phyloP scores from a whole-genome alignment of 2,329 filamentous ascomycete genomes.

The Penicillium sp. region DNA sequence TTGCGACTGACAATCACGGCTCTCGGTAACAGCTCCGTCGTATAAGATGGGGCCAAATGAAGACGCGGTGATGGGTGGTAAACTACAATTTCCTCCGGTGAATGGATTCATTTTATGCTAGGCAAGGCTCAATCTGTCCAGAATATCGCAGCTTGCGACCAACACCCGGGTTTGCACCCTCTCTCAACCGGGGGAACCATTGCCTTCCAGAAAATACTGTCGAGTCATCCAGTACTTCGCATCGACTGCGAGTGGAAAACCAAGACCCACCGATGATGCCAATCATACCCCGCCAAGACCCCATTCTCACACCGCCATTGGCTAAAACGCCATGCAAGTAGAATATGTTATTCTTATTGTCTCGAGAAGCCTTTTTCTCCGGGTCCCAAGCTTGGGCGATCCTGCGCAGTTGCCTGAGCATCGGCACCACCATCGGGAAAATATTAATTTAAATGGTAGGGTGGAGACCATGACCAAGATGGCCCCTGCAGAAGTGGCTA shows the following conservation, averaged over 20 bases:
- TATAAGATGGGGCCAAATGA: background rate
- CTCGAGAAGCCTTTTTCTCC: too few species aligned
- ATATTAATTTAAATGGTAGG: too few species aligned
- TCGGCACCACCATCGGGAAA: too few species aligned
- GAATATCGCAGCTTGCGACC: background rate
- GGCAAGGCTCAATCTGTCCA: background rate
- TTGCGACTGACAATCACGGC: background rate
- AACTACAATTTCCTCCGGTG: background rate
- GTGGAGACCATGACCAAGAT: background rate
- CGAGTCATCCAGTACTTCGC: background rate
- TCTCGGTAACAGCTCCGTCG: background rate
- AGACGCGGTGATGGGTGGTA: background rate
- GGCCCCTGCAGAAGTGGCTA: background rate
- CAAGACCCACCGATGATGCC: background rate
- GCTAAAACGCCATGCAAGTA: too few species aligned
- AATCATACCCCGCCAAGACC: background rate
- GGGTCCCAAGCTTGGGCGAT: too few species aligned
- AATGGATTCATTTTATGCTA: background rate
- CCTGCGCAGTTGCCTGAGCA: too few species aligned
- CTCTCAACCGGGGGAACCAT: background rate
- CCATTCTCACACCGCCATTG: too few species aligned
- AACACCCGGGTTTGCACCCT: background rate
- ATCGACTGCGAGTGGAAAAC: background rate
- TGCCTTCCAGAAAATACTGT: background rate
- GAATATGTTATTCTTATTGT: too few species aligned